Evolutionary conservation across 768 basidiomycete species (phyloP).

Genomic region (Multifurca ochricompacta): DNA sequence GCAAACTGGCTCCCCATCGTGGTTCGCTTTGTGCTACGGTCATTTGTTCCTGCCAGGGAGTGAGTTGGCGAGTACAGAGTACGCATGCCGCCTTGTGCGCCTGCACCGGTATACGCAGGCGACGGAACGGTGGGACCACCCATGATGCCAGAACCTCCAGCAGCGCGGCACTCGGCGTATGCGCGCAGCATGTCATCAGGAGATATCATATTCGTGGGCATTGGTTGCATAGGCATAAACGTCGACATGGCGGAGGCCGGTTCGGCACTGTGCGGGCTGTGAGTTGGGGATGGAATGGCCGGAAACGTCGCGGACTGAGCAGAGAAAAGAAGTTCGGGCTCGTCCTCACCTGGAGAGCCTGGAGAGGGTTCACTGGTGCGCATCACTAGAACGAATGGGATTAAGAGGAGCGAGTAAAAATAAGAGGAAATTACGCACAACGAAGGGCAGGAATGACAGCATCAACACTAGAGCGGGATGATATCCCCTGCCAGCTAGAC

Average conservation of each 20-base stretch:
- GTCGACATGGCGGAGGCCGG: conserved; percentile 31
- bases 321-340: conserved; percentile 41
- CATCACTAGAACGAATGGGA: conserved; percentile 47
- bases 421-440: conserved; percentile 36
- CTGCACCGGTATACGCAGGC: conserved; percentile 23
- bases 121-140: conserved; percentile 25
- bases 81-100: conserved; percentile 28
- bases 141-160: conserved; percentile 30
- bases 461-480: conserved; percentile 37
- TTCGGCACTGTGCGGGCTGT: conserved; percentile 25
- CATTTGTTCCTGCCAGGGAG: background rate
- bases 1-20: conserved; percentile 24
- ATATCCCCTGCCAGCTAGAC: conserved; percentile 34
- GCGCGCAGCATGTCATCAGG: conserved; percentile 76
- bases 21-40: conserved; percentile 20
- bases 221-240: conserved; percentile 35
- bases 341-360: conserved; percentile 17
- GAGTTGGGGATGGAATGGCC: conserved; percentile 30
- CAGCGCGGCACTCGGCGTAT: conserved; percentile 46
- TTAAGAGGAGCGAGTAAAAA: conserved; percentile 9
- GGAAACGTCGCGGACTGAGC: conserved; percentile 23
- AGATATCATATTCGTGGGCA: conserved; percentile 38
- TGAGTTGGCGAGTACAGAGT: conserved; percentile 28
- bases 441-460: conserved; percentile 64
- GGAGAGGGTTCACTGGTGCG: conserved; percentile 41